phyloP scores from a whole-genome alignment of 441 rosid genomes.

The Bruguiera hainesii region DNA sequence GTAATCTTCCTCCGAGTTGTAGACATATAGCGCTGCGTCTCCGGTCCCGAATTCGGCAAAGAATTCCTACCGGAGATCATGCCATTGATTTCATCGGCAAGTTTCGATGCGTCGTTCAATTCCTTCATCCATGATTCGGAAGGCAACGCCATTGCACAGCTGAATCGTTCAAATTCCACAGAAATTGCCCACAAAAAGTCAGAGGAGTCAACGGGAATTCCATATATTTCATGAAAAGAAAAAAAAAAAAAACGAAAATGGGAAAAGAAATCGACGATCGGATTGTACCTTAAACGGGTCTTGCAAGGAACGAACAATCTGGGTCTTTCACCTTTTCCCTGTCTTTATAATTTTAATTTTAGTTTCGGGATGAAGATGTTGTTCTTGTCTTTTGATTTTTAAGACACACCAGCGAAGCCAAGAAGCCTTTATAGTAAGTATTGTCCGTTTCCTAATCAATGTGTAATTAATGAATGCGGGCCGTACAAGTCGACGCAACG shows the following conservation, averaged over 20 bases:
- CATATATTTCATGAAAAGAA: background rate
- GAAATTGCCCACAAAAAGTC: background rate
- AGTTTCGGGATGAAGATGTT: too few species aligned
- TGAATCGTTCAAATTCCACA: background rate
- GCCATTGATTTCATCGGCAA: background rate
- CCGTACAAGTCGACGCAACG: too few species aligned
- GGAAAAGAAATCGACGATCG: too few species aligned
- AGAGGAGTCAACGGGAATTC: background rate
- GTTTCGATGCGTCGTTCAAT: slow-evolving; percentile 5
- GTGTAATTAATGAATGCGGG: background rate
- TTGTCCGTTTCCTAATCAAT: slow-evolving; percentile 5
- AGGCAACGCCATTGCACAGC: slow-evolving; percentile 4
- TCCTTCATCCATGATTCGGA: slow-evolving; percentile 12
- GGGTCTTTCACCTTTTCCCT: too few species aligned
- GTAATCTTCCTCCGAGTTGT: slow-evolving; percentile 7
- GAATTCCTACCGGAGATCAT: slow-evolving; percentile 11
- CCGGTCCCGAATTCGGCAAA: background rate
- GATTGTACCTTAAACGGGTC: too few species aligned
- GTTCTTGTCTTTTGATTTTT: background rate
- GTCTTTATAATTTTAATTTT: too few species aligned
- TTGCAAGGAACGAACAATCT: too few species aligned
- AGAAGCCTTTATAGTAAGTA: background rate
- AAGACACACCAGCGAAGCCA: background rate
- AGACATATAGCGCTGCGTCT: slow-evolving; percentile 6
- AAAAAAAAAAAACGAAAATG: too few species aligned